phyloP scores from a whole-genome alignment of 75 land plant genomes.

The Pinus albicaulis region DNA sequence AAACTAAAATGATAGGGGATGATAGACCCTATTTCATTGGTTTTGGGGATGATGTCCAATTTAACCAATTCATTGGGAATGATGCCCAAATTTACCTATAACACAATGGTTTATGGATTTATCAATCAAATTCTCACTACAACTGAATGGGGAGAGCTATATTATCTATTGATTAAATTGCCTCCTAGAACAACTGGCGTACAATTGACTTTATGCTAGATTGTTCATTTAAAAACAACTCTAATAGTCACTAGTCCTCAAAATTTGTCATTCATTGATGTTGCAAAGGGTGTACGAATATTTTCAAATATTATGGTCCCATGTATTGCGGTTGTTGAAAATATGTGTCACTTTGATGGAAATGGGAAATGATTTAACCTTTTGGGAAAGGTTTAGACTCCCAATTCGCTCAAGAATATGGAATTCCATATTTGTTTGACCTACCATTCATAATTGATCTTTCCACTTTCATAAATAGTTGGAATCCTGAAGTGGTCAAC shows the following conservation, averaged over 20 bases:
- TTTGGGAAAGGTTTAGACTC: constrained; percentile 96
- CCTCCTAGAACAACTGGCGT: constrained; percentile 99
- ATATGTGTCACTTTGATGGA: constrained; percentile 98
- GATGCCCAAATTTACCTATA: too few species aligned
- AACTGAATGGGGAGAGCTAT: constrained; percentile 39
- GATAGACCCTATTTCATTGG: too few species aligned
- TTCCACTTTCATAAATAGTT: constrained; percentile 95
- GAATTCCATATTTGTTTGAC: constrained; percentile 91
- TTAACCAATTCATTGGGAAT: too few species aligned
- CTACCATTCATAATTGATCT: constrained; percentile 85
- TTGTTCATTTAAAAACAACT: constrained; percentile 94
- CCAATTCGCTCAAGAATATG: constrained; percentile 94
- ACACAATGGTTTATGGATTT: constrained; percentile 20
- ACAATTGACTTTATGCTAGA: constrained; percentile 96
- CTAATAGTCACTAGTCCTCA: constrained; percentile 98
- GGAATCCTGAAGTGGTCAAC: constrained; percentile 89
- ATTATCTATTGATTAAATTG: constrained; percentile 93
- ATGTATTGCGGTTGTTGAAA: constrained; percentile 95
- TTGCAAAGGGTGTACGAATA: constrained; percentile 98
- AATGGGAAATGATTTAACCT: constrained; percentile 91
- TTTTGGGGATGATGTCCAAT: too few species aligned
- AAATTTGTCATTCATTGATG: constrained; percentile 96
- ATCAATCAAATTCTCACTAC: too few species aligned
- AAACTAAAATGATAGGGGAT: too few species aligned
- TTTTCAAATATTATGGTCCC: constrained; percentile 99